Base-by-base conservation (phyloP, 75 land plant genomes). In the Pinus albicaulis region DNA sequence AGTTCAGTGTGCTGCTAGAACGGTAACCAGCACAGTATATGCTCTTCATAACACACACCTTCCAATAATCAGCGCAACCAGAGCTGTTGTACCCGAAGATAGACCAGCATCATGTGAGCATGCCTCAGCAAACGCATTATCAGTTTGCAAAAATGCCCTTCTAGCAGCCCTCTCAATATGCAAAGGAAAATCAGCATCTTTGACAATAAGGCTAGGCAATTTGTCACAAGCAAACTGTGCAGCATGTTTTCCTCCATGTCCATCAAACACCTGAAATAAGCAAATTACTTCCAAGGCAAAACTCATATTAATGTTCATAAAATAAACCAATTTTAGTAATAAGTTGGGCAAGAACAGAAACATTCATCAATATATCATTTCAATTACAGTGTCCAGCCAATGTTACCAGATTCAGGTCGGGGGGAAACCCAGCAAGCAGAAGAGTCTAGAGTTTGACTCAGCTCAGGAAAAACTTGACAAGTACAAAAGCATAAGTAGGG, bases 31-130 rank as follows among this genome's bases (percentile, higher is more conserved):
- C 68, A 64, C 28, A 31, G 68, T 5, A 23, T 59, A 24, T 76
- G n/a, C 22, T 72, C 26, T 34, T 31, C 60, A 31, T 5, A 25
- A 17, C 31, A 70, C 57, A 62, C 63, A 92, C 92, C 92, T 85
- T 34, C 94, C 94, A 73, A 83, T 79, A 65, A 92, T 82, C 87
- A 92, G 84, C 22, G 86, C 94, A 20, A 88, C 88, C 25, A 92
- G 82, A 31, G 90, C 94, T 73, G 94, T 92, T 60, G 92, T 92
- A 59, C 94, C 94, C 59, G 94, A 89, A 71, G 86, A 82, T 2
- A 87, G 82, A n/a, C 81, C 7, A n/a, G 86, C 66, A 34, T 88
- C 79, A 28, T 73, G 70, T 48, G 84, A 61, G 77, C 88, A 92
- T 24, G 82, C 76, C 70, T 75, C 75, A 28, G 83, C 87, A 75